phyloP scores from a whole-genome alignment of 129 eudicot species.

The Pittosporum tobira region DNA sequence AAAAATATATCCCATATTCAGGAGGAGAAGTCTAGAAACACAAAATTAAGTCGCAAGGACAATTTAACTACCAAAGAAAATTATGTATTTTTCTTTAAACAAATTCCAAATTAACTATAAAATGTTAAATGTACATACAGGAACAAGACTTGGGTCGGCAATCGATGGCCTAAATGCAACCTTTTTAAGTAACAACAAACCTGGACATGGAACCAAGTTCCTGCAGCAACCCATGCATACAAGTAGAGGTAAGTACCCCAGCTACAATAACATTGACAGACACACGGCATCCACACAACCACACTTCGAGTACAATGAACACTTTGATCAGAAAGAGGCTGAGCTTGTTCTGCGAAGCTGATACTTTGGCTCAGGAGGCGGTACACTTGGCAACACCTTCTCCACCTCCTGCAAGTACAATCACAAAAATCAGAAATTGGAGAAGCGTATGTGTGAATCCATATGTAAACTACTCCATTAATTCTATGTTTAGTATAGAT shows the following conservation, averaged over 20 bases:
- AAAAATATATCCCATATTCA: too few relatives aligned
- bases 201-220: not conserved
- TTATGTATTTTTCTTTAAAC: too few relatives aligned
- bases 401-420: conserved; percentile 55
- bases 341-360: conserved; percentile 79
- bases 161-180: not conserved
- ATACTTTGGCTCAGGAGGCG: conserved; percentile 60
- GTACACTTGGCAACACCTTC: conserved; percentile 56
- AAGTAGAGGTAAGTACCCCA: not conserved
- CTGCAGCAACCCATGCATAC: not conserved
- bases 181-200: not conserved
- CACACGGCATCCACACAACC: conserved; percentile 28
- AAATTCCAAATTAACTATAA: too few relatives aligned
- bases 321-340: conserved; percentile 35
- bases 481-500: not conserved
- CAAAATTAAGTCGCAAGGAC: not conserved
- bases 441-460: not conserved
- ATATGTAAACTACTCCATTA: too few relatives aligned
- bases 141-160: not conserved
- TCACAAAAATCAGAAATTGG: conserved; percentile 10
- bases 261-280: conserved; percentile 9
- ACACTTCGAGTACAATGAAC: not conserved
- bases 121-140: conserved; percentile 10
- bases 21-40: too few relatives aligned
- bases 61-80: not conserved